These are phyloP conservation scores for Spathaspora sp. DNA, from an alignment of 805 yeast genomes.

Conservation along the genomic window DNA sequence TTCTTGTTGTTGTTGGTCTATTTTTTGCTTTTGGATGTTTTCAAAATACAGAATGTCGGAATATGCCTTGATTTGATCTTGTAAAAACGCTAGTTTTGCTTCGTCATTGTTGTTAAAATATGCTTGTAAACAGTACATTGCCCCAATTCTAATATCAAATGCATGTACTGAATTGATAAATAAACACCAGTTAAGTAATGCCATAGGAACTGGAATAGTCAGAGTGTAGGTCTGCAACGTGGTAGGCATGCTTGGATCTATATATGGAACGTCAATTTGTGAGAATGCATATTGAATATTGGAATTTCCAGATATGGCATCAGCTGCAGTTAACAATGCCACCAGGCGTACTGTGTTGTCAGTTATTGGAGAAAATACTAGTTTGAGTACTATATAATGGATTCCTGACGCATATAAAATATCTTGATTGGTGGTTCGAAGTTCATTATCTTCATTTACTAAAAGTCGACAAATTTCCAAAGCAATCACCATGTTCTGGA, in stretches of 20 bases:
- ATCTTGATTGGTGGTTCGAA: constrained; percentile 57
- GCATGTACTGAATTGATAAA: constrained; percentile 76
- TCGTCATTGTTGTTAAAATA: constrained; percentile 62
- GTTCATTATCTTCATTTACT: constrained; percentile 67
- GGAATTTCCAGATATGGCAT: constrained; percentile 63
- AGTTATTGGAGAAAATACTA: constrained; percentile 65
- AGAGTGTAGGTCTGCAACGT: constrained; percentile 30
- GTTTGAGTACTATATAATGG: constrained; percentile 58
- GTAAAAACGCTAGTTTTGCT: constrained; percentile 58
- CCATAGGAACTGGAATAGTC: constrained; percentile 64
- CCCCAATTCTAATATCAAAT: constrained; percentile 77
- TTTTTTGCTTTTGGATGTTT: constrained; percentile 5
- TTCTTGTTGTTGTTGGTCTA: neutral
- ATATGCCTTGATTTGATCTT: constrained; percentile 55
- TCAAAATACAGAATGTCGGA: constrained; percentile 21
- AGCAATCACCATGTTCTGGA: constrained; percentile 60
- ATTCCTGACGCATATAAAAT: constrained; percentile 59
- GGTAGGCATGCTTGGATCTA: constrained; percentile 67
- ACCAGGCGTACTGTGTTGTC: constrained; percentile 63
- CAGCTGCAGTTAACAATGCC: constrained; percentile 75
- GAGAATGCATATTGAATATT: constrained; percentile 69
- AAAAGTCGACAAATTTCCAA: constrained; percentile 72
- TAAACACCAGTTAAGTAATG: constrained; percentile 80
- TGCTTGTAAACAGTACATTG: constrained; percentile 62
- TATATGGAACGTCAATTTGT: constrained; percentile 85